Conservation (phyloP, 2,329 filamentous ascomycete genomes). For the Alternaria triticimaculans region DNA sequence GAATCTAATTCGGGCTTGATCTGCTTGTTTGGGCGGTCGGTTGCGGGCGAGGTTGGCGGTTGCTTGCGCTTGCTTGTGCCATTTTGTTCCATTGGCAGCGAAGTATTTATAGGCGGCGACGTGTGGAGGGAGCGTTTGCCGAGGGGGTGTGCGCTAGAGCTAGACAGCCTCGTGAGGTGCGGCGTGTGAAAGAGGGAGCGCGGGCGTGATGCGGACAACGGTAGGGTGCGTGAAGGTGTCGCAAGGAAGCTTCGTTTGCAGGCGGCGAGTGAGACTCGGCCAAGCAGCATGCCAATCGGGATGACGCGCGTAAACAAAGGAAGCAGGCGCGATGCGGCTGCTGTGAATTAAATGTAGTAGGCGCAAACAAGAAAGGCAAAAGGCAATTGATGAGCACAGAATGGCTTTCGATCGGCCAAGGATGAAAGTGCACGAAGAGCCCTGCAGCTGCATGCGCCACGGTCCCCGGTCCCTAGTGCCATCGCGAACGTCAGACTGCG, state of each 20-base stretch:
- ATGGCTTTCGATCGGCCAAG: background rate
- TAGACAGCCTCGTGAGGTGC: background rate
- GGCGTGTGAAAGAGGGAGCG: slow-evolving; percentile 4
- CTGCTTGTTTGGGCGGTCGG: slow-evolving; percentile 63
- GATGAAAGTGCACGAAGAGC: slow-evolving; percentile 16
- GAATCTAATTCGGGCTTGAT: slow-evolving; percentile 56
- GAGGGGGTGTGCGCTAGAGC: slow-evolving; percentile 10
- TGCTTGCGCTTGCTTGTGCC: slow-evolving; percentile 64
- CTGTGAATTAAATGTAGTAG: slow-evolving; percentile 5
- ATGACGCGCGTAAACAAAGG: background rate
- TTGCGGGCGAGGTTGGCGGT: slow-evolving; percentile 54
- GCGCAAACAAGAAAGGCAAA: slow-evolving; percentile 6
- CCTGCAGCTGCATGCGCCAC: slow-evolving; percentile 25
- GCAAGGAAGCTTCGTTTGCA: slow-evolving; percentile 37
- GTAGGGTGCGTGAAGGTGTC: slow-evolving; percentile 15
- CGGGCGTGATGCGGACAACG: slow-evolving; percentile 12
- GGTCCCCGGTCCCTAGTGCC: slow-evolving; percentile 6
- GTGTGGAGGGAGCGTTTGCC: slow-evolving; percentile 10
- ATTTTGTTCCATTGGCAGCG: slow-evolving; percentile 56
- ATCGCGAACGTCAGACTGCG: slow-evolving; percentile 4
- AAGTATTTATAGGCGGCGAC: slow-evolving; percentile 5
- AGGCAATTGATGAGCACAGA: slow-evolving; percentile 5
- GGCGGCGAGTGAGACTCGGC: slow-evolving; percentile 37
- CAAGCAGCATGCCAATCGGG: slow-evolving; percentile 36
- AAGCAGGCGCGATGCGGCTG: slow-evolving; percentile 9